phyloP scores from a whole-genome alignment of 2,329 filamentous ascomycete genomes.

The Capronia epimyces region DNA sequence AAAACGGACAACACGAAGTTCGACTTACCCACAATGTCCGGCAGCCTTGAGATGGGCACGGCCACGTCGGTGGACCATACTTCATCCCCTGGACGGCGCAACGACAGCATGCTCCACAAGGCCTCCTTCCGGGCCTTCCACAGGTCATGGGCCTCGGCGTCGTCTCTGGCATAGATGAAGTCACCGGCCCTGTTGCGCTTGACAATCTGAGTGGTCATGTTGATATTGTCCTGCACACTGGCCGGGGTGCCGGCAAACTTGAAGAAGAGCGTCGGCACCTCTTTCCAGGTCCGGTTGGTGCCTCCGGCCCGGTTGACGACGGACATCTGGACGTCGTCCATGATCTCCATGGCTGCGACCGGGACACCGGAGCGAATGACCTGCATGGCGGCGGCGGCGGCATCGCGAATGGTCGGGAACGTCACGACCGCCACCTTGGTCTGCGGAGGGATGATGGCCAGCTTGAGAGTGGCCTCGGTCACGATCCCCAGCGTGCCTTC shows the following conservation, averaged over 20 bases:
- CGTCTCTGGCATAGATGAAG: constrained; percentile 70
- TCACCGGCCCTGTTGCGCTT: constrained; percentile 56
- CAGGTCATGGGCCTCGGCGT: constrained; percentile 67
- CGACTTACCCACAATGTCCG: constrained; percentile 54
- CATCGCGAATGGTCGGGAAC: constrained; percentile 71
- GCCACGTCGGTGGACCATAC: constrained; percentile 86
- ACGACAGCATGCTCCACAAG: constrained; percentile 71
- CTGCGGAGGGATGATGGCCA: constrained; percentile 69
- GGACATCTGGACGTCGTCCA: constrained; percentile 83
- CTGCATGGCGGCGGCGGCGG: constrained; percentile 65
- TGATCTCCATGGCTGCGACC: constrained; percentile 74
- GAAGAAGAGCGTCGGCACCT: constrained; percentile 74
- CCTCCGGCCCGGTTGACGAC: constrained; percentile 70
- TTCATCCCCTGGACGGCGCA: constrained; percentile 55
- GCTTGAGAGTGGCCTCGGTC: constrained; percentile 75
- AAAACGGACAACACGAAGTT: no score
- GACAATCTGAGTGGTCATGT: constrained; percentile 60
- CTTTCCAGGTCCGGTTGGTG: constrained; percentile 59
- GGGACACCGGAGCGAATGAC: constrained; percentile 72
- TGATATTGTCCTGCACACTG: constrained; percentile 73
- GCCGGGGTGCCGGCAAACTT: constrained; percentile 64
- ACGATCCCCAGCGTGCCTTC: constrained; percentile 77
- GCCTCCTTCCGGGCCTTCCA: constrained; percentile 83
- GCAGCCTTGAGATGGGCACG: constrained; percentile 64
- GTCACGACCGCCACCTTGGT: constrained; percentile 73